A percentile compares a stretch with the other conserved stretches of the same genome.
Conservation (phyloP, 305 asterid genomes). For the Solanum aculeatissimum region DNA sequence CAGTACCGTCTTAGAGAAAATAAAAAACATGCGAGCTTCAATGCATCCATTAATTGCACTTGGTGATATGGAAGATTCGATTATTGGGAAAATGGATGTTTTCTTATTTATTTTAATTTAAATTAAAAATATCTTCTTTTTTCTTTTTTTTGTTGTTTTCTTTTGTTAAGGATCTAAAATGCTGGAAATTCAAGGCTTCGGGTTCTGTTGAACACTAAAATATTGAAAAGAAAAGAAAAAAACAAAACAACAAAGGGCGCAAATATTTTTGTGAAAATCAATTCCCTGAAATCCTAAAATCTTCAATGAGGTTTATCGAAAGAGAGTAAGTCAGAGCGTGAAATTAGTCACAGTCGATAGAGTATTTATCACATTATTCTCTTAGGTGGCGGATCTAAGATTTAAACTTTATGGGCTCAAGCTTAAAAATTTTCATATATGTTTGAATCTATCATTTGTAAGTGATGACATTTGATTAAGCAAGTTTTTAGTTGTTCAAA, state of each 20-base stretch:
- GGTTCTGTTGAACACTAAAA: neutral
- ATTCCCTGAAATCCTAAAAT: neutral
- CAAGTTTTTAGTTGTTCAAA: neutral
- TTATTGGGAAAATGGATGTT: conserved; percentile 68
- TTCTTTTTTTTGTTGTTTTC: neutral
- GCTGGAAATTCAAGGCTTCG: conserved; percentile 7
- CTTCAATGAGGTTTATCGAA: neutral
- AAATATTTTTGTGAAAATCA: neutral
- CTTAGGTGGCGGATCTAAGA: rapidly evolving
- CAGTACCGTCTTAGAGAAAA: conserved; percentile 69
- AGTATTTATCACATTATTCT: neutral
- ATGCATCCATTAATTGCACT: conserved; percentile 75
- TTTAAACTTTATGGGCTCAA: neutral
- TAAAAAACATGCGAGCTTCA: conserved; percentile 63
- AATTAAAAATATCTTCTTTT: neutral
- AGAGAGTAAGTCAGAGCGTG: neutral
- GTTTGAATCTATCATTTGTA: neutral
- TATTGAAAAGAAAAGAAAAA: neutral
- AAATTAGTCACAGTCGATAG: neutral
- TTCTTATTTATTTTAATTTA: conserved; percentile 3
- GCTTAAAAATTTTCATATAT: no score
- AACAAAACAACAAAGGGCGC: neutral
- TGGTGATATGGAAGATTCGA: conserved; percentile 89
- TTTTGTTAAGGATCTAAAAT: conserved; percentile 19
- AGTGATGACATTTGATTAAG: neutral